Base-by-base conservation (phyloP, 352 stramenopile genomes). In the Globisporangium solare region DNA sequence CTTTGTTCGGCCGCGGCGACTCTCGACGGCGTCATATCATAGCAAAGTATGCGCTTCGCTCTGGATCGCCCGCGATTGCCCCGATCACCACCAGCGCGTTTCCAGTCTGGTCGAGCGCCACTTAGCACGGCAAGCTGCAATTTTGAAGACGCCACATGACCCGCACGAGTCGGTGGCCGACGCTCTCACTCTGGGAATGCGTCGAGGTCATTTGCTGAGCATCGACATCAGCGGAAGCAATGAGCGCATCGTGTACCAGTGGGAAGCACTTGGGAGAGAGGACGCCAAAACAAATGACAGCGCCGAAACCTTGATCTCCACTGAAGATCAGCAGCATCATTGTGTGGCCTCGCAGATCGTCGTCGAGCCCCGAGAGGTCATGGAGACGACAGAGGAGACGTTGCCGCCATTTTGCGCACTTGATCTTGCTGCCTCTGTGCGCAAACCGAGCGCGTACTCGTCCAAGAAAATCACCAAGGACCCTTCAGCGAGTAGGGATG, bases 11-110 rank as follows among this genome's bases (percentile, higher is more conserved):
- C 56, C 64, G 17, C 49, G 27, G 15, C 14, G 20, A 6, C 47
- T 71, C 13, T n/a, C 64, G 10, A 37, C 43, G 4, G 21, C 46
- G 21, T 10, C 35, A 11, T 43, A 58, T 52, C 47, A 37, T 37
- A 32, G 17, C 2, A 41, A 39, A 15, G 14, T 60, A 11, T 8
- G 15, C 3, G 27, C 6, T 12, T 71, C 64, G 1, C 22, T 71
- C 1, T 71, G 64, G 64, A 12, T 71, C 10, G 18, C 62, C 0
- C 24, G 40, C 40, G 43, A 60, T 14, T 60, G 64, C 20, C 64
- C 51, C 1, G 64, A 71, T 31, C 13, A 17, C 17, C 18, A 37
- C 10, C 10, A 18, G 18, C 8, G 21, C 4, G 41, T 54, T 6
- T 46, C 4, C 1, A 18, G 13, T 10, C 14, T 21, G 20, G 45